A percentile compares a stretch with the other conserved stretches of the same genome.
phyloP scores from a whole-genome alignment of 495 filamentous ascomycete genomes.

The Stereocaulon alpinum region DNA sequence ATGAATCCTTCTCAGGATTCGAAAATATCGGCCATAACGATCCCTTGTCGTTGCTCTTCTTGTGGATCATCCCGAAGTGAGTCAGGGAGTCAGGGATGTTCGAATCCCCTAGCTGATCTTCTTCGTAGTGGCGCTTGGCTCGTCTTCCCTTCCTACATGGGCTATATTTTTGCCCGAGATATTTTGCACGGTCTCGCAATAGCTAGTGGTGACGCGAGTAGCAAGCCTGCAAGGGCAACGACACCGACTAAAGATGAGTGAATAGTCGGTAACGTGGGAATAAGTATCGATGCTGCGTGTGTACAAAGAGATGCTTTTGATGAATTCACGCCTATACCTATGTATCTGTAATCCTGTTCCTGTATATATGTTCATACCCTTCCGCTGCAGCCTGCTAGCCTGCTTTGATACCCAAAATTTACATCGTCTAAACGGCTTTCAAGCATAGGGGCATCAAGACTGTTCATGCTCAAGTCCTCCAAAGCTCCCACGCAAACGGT shows the following conservation, averaged over 20 bases:
- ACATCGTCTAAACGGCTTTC: not conserved
- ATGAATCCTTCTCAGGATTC: slow-evolving; percentile 68
- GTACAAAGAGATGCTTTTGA: slow-evolving; percentile 3
- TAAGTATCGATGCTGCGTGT: not conserved
- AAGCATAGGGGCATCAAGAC: not conserved
- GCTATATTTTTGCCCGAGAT: slow-evolving; percentile 57
- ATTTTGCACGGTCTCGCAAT: slow-evolving; percentile 57
- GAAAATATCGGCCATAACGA: slow-evolving; percentile 71
- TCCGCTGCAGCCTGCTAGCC: not conserved
- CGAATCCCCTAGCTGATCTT: not conserved
- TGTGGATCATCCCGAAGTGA: slow-evolving; percentile 80
- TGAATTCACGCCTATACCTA: not conserved
- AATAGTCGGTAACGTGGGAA: not conserved
- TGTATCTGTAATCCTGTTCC: too few relatives aligned
- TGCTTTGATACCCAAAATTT: not conserved
- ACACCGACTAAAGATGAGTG: slow-evolving; percentile 14
- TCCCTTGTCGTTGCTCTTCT: slow-evolving; percentile 41
- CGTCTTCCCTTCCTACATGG: slow-evolving; percentile 58
- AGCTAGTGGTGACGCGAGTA: slow-evolving; percentile 25
- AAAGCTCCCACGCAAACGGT: not conserved
- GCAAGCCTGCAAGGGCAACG: slow-evolving; percentile 12
- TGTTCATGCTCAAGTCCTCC: not conserved
- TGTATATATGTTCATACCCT: not conserved
- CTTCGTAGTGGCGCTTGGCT: slow-evolving; percentile 66
- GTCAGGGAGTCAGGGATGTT: slow-evolving; percentile 17